A percentile compares a stretch with the other conserved stretches of the same genome.
phyloP scores from a whole-genome alignment of 495 filamentous ascomycete genomes.

The Xylaria venustula region DNA sequence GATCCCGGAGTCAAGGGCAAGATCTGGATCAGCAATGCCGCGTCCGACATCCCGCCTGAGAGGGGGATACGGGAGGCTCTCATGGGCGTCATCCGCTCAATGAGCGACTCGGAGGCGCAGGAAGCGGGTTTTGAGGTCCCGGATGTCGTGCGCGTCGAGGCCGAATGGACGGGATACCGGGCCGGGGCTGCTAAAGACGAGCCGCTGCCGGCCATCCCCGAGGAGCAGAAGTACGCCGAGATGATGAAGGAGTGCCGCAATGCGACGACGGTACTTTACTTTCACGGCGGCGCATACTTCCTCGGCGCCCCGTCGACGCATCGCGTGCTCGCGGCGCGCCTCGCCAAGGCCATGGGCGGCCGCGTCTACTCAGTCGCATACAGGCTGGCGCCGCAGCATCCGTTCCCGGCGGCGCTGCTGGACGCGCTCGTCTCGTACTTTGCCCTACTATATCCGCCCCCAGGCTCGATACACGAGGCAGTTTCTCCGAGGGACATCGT shows the following conservation, averaged over 20 bases:
- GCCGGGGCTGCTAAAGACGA: conserved; percentile 54
- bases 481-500: conserved; percentile 70
- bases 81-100: conserved; percentile 62
- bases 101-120: conserved; percentile 47
- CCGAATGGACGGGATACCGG: conserved; percentile 84
- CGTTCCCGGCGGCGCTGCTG: conserved; percentile 80
- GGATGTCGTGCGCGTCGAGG: conserved; percentile 60
- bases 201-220: conserved; percentile 57
- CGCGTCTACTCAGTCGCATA: conserved; percentile 81
- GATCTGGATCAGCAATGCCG: conserved; percentile 75
- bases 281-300: conserved; percentile 88
- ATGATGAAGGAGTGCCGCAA: conserved; percentile 69
- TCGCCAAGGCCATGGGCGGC: conserved; percentile 52
- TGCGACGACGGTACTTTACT: conserved; percentile 73
- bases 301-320: conserved; percentile 76
- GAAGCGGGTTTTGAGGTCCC: conserved; percentile 52
- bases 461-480: conserved; percentile 67
- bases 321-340: conserved; percentile 40
- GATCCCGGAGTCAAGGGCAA: conserved; percentile 72
- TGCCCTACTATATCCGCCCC: conserved; percentile 75
- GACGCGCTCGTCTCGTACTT: conserved; percentile 85
- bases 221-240: conserved; percentile 68
- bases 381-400: conserved; percentile 77
- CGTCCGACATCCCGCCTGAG: conserved; percentile 50
- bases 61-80: conserved; percentile 57